Base-by-base conservation (phyloP, 1,139 yeast species). In the Geotrichum cucujoidarum region DNA sequence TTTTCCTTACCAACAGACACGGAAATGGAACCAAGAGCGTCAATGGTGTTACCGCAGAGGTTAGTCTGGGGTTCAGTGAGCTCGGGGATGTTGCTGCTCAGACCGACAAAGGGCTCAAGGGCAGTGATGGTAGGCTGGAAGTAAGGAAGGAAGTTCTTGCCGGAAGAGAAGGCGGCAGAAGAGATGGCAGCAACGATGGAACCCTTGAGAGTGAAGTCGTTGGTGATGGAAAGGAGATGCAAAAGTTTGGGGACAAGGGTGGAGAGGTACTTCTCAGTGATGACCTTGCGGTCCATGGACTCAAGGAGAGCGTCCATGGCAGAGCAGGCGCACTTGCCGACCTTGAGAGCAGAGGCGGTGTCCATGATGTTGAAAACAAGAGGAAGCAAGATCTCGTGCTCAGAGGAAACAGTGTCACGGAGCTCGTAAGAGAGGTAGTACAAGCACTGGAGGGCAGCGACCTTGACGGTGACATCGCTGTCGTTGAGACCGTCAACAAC, bases 121-220 rank as follows among this genome's bases (percentile, higher is more conserved):
- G 77, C 78, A 63, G 82, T 80, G 59, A 92, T 80, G 45, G 97
- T 85, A 55, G 80, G 78, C 64, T 81, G 78, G 69, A 90, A 90
- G 72, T 76, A 92, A 53, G 97, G 97, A 54, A 77, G 73, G 69
- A 87, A 92, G 37, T 84, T 77, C 61, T 83, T 83, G 67, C 97
- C 96, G 45, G 95, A 81, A 49, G 98, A 95, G 62, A 84, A 89
- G 35, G 98, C 98, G 53, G 96, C 88, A 34, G 97, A 89, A 49
- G 97, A 97, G 64, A 92, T 86, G 35, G 97, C 97, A 49, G 95
- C 86, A 51, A 92, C 96, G 61, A 92, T 86, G 47, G 95, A 86
- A 45, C 92, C 77, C 71, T 85, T 87, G 64, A 92, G 77, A 42
- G 84, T 76, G 34, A 88, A 73, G 51, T 79, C 76, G 58, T 78